Base-by-base conservation (phyloP, 2,329 filamentous ascomycete species). In the Malbranchea zuffiana region DNA sequence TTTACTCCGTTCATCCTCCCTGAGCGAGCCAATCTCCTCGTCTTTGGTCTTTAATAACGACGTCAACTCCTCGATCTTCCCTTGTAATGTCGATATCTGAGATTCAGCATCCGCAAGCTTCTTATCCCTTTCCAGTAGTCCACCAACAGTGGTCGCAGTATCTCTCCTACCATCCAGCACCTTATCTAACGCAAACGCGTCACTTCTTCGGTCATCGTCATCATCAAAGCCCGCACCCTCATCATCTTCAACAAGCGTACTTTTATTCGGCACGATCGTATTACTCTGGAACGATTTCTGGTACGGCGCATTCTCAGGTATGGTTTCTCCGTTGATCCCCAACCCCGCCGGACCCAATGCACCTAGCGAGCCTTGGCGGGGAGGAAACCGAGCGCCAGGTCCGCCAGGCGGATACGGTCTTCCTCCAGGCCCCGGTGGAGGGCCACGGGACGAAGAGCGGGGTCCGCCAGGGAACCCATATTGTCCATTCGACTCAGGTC, bases 181-280 rank as follows among this genome's bases (percentile, higher is more conserved):
- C 27, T 56, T 63, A 47, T 77, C 74, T 25, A 80, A 53, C 11
- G 71, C 73, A 55, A 82, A 82, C 2, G 74, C 70, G 52, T 78
- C 75, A 37, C 69, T 74, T 37, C 79, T 71, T 33, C 68, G 68
- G 46, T 71, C 66, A 43, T 77, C 69, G 28, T 63, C 63, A 32
- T 73, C 74, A 11, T 73, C 71, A 13, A 68, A 70, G 39, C 63
- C 66, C 40, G 63, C 63, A 45, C 84, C 83, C 48, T 93, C 86
- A 47, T 93, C 87, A 55, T 96, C 90, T 58, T 98, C 90, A 1
- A 96, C 77, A 79, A 96, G 87, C 1, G 83, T 95, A 52, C 88
- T 93, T 63, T 96, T 98, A 56, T 95, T 96, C 1, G 90, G 90
- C 20, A 96, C 82, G 51, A 96, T 93, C 0, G 86, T 96, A 55